Conservation (phyloP, 2,329 filamentous ascomycete genomes). For the Exophiala spinifera region DNA sequence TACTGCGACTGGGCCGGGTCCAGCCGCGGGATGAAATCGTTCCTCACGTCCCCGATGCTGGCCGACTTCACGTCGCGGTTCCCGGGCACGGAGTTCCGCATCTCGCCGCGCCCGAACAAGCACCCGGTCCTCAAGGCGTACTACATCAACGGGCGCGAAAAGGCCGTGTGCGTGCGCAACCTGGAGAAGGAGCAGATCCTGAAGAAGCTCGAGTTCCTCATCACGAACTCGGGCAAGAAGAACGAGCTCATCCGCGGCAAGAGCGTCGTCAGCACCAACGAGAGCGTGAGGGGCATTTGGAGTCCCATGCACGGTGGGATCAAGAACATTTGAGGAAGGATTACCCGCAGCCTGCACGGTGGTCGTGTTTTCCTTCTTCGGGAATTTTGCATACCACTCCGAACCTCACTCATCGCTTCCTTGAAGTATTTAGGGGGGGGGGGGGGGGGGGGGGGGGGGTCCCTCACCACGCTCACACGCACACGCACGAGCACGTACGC, state of each 20-base stretch:
- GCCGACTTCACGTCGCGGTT: constrained; percentile 74
- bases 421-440: too few species aligned
- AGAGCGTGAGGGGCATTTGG: constrained; percentile 65
- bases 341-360: too few species aligned
- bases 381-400: too few species aligned
- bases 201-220: constrained; percentile 62
- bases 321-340: constrained; percentile 45
- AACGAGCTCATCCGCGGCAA: constrained; percentile 52
- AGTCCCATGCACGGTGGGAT: constrained; percentile 59
- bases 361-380: too few species aligned
- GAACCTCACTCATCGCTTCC: too few species aligned
- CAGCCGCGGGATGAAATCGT: constrained; percentile 89
- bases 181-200: constrained; percentile 75
- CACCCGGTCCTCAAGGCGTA: constrained; percentile 86
- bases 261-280: constrained; percentile 60
- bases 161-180: constrained; percentile 85
- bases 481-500: too few species aligned
- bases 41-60: constrained; percentile 48
- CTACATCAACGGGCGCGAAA: constrained; percentile 87
- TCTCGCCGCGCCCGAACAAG: constrained; percentile 84
- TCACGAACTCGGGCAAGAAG: constrained; percentile 48
- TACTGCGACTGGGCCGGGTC: constrained; percentile 97
- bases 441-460: too few species aligned
- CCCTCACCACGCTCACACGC: too few species aligned
- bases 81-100: constrained; percentile 84